Percentiles rank a stretch among this genome's conserved stretches.
phyloP scores from a whole-genome alignment of 2,329 filamentous ascomycete genomes.

The Beauveria rudraprayagi region DNA sequence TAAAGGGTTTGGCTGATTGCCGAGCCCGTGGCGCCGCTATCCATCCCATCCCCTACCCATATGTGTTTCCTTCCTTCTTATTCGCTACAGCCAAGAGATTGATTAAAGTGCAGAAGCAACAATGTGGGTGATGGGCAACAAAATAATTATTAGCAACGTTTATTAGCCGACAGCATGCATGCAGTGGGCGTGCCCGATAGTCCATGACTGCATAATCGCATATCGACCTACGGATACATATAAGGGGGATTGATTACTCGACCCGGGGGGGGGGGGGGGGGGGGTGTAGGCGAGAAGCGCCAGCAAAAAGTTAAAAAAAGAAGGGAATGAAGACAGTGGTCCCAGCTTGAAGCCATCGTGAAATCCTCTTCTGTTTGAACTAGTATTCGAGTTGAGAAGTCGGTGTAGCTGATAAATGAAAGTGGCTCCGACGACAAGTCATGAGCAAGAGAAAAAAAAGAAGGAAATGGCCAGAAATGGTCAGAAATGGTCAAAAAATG shows the following conservation, averaged over 20 bases:
- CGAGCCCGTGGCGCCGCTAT: slow-evolving; percentile 1
- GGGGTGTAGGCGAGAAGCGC: slow-evolving; percentile 4
- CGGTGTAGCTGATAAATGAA: not conserved
- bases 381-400: not conserved
- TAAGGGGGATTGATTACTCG: no score
- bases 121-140: not conserved
- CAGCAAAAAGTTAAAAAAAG: not conserved
- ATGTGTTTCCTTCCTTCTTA: no score
- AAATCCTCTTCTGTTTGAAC: not conserved
- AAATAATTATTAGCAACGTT: not conserved
- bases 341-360: not conserved
- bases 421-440: not conserved
- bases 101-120: not conserved
- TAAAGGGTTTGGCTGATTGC: not conserved
- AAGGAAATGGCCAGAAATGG: no score
- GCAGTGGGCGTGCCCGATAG: not conserved
- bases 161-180: not conserved
- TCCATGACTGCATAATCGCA: not conserved
- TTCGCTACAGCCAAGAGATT: not conserved
- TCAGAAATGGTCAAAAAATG: not conserved
- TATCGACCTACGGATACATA: not conserved
- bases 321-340: not conserved
- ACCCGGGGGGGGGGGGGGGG: not conserved
- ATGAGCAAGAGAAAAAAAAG: not conserved
- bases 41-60: no score